Evolutionary conservation across 148 eudicot species (phyloP).

Genomic region (Rhododendron ferrugineum): DNA sequence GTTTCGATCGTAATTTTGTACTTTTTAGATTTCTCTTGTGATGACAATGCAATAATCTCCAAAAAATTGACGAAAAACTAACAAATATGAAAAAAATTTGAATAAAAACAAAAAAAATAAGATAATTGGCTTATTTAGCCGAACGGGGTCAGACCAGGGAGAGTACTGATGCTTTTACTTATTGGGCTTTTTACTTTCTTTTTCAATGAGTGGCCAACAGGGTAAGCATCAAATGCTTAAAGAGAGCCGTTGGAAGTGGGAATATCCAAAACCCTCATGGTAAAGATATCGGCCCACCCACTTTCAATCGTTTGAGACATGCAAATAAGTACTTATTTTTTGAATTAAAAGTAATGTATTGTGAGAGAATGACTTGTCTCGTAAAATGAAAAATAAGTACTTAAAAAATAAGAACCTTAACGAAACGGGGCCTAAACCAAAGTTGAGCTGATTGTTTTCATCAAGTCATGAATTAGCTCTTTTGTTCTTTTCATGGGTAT

Average conservation of each 20-base stretch:
- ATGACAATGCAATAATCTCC: too few species aligned
- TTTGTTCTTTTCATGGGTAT: background rate
- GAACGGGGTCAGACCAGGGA: too few species aligned
- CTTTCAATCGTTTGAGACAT: background rate
- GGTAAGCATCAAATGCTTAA: slow-evolving; percentile 17
- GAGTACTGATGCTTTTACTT: background rate
- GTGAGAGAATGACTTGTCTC: too few species aligned
- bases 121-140: too few species aligned
- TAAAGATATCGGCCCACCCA: background rate
- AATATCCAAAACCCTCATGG: background rate
- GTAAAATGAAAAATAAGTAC: too few species aligned
- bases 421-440: background rate
- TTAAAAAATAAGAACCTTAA: too few species aligned
- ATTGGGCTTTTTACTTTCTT: slow-evolving; percentile 5
- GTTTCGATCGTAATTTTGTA: too few species aligned
- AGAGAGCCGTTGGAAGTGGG: background rate
- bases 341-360: too few species aligned
- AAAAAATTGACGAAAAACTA: too few species aligned
- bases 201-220: slow-evolving; percentile 7
- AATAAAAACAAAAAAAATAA: too few species aligned
- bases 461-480: background rate
- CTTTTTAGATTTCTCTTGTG: too few species aligned
- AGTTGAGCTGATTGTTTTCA: background rate
- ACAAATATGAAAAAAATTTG: too few species aligned
- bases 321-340: background rate